phyloP scores from a whole-genome alignment of 129 eudicot species.

The Arctium lappa region DNA sequence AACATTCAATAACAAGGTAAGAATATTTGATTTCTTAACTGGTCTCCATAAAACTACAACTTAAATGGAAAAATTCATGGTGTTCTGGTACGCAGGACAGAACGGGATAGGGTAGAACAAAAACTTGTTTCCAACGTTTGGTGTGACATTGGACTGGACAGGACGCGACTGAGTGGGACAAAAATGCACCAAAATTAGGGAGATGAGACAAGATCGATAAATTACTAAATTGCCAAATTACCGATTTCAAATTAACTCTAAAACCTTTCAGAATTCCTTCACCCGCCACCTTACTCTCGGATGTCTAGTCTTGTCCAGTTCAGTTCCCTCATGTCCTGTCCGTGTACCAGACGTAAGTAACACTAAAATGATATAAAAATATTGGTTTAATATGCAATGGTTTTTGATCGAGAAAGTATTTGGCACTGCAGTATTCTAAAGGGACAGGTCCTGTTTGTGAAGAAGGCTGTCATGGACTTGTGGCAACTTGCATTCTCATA shows the following conservation, averaged over 20 bases:
- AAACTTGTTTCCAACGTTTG: background rate
- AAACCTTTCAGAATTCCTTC: background rate
- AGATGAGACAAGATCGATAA: background rate
- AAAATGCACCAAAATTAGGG: background rate
- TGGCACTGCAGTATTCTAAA: conserved; percentile 45
- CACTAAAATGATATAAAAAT: background rate
- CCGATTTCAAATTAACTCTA: background rate
- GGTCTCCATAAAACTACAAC: background rate
- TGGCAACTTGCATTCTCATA: conserved; percentile 98
- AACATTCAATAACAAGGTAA: conserved; percentile 57
- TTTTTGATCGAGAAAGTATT: background rate
- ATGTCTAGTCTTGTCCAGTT: no score
- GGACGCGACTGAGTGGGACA: background rate
- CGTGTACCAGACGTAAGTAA: background rate
- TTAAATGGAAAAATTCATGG: background rate
- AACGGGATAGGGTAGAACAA: no score
- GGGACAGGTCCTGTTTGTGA: conserved; percentile 45
- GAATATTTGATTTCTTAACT: background rate
- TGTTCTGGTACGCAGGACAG: background rate
- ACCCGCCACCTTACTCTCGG: background rate
- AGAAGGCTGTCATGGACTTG: conserved; percentile 58
- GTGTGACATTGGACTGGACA: background rate
- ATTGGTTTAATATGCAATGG: background rate
- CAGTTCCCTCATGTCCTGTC: no score
- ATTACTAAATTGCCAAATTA: no score